Evolutionary conservation across 2,329 filamentous ascomycete species (phyloP), one percentile per base, ranked within the genome.

Genomic region (Cordyceps pruinosa): DNA sequence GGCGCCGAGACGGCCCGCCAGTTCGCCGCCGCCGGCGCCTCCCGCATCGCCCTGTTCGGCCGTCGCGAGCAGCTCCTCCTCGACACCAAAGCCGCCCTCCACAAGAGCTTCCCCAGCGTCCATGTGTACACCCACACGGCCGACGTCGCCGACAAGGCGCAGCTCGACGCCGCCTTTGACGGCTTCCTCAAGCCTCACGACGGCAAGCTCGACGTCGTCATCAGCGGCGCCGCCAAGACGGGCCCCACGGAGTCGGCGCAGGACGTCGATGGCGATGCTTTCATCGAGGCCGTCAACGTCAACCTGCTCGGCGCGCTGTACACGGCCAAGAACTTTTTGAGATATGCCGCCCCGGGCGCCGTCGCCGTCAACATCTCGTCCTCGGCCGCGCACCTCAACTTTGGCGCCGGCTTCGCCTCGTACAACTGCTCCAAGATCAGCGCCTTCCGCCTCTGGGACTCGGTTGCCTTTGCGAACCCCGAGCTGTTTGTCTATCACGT

Each of bases 31-130:
- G 66, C 66, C 2, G 66, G 73, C 59, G 73, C 76, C 5, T 76
- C 79, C 2, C 76, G 74, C 49, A 71, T 85, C 5, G 75, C 83
- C 42, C 71, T 85, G 4, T 52, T 71, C 1, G 72, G 68, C 3
- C 69, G 73, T 30, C 64, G 59, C 1, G 39, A 51, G 2, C 21
- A 53, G 2, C 55, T 61, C 3, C 66, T 74, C 1, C 35, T 66
- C 1, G 48, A 62, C 1, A 67, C 67, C 9, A 64, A 64, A 42
- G 37, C 57, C 15, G 45, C 32, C 6, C 58, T 69, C 35, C 58
- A 62, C 4, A 49, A 50, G 5, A 30, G 56, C 4, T 64, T 64
- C 50, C 28, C 62, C 1, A 56, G 58, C 1, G 62, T 66, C 9
- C 56, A 60, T 12, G 56, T 64, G 1, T 41, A 12, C 13, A 23